Evolutionary conservation across 768 basidiomycete genomes (phyloP), one percentile per base, ranked within the genome.

Genomic region (Lyophyllum atratum): DNA sequence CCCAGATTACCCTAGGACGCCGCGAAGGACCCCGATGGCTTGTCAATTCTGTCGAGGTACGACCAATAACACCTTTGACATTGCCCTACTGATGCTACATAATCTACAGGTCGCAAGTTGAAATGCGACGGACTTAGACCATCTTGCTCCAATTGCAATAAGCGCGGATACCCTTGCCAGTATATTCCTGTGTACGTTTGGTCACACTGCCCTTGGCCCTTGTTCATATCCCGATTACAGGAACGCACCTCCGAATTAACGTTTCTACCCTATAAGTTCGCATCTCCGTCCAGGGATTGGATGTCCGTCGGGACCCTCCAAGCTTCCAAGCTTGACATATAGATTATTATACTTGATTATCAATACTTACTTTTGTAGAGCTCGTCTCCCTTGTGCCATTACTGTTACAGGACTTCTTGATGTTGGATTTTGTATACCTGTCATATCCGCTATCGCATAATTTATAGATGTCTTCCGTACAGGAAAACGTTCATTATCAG

Each of bases 41-140:
- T 90, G 89, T 65, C 79, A 81, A 53, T 90, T 90, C 65, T 90
- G 89, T 68, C 76, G 89, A 69, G 85, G 88, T 85, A 61, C 54
- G 71, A 49, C 44, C 10, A 51, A 22, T 25, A 22, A 60, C 40
- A 42, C 40, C 47, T 14, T 42, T 28, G 37, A 14, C 50, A 17
- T 1, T 29, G 1, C 29, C 12, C 4, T 17, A 21, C 39, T 9
- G 44, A 10, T n/a, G 14, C 19, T 4, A 37, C 37, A 31, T n/a
- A 26, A 26, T 26, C 44, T 28, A 56, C 61, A 89, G 87, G 84
- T 5, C 78, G 87, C 58, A 89, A 89, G 69, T 68, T 90, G 53
- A 90, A 89, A 70, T 90, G 89, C 66, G 86, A 89, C 62, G 89
- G 89, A 14, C 61, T 67, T 50, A 79, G 80, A 26, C 86, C 86